Percentiles rank a stretch among this genome's conserved stretches.
Conservation (phyloP, 2,329 filamentous ascomycete genomes). For the Alternaria burnsii region DNA sequence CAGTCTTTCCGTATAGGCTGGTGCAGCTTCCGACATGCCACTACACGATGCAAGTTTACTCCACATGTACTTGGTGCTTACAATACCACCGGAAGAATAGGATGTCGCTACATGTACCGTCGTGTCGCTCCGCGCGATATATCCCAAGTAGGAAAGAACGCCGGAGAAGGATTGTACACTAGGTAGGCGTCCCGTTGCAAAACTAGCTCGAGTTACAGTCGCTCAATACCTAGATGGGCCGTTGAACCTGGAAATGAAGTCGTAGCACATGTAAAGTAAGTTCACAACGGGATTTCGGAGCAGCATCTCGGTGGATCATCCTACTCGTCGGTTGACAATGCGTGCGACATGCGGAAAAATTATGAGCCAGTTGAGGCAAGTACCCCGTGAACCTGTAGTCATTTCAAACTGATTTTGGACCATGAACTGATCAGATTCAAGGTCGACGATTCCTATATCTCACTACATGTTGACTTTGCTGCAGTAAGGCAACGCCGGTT, state of each 20-base stretch:
- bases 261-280: background rate
- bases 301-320: background rate
- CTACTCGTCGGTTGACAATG: background rate
- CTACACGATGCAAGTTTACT: background rate
- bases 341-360: background rate
- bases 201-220: background rate
- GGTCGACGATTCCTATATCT: background rate
- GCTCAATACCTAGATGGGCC: background rate
- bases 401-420: background rate
- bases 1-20: background rate
- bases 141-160: background rate
- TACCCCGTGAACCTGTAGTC: background rate
- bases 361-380: background rate
- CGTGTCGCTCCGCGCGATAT: background rate
- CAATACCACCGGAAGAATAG: background rate
- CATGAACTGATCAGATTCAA: background rate
- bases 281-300: background rate
- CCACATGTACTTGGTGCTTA: background rate
- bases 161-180: background rate
- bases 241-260: background rate
- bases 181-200: background rate
- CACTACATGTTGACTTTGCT: background rate
- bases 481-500: background rate
- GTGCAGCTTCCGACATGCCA: slow-evolving; percentile 20
- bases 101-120: background rate